Conservation (phyloP, 2,329 filamentous ascomycete genomes). For the Beauveria varroae region DNA sequence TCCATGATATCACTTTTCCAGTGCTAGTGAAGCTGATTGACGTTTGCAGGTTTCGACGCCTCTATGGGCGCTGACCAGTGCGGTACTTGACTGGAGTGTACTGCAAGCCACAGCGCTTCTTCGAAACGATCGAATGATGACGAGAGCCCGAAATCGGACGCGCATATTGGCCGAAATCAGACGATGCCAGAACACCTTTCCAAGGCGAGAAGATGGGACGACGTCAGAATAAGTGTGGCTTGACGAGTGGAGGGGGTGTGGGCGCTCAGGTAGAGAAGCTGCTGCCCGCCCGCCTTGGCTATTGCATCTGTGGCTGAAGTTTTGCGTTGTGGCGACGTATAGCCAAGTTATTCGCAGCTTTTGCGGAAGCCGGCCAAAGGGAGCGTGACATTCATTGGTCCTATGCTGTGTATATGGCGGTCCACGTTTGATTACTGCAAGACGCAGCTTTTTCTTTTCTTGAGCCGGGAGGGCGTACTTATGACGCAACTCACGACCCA, state of each 20-base stretch:
- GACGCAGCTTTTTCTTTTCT: background rate
- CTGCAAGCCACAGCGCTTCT: background rate
- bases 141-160: background rate
- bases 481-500: background rate
- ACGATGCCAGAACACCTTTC: background rate
- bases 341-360: too few relatives aligned
- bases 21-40: background rate
- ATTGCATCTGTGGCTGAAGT: background rate
- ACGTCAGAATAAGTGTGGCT: constrained; percentile 10
- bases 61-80: background rate
- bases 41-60: background rate
- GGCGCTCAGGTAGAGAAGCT: background rate
- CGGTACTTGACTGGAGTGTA: background rate
- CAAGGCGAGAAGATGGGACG: background rate
- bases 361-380: too few relatives aligned
- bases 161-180: background rate
- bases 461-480: background rate
- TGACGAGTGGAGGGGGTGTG: background rate
- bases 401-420: background rate
- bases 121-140: background rate
- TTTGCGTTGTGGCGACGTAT: background rate
- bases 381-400: background rate
- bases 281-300: background rate
- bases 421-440: background rate
- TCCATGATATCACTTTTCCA: background rate